Evolutionary conservation across 2,329 filamentous ascomycete genomes (phyloP), one percentile per base, ranked within the genome.

Genomic region (Fulvia fulva): DNA sequence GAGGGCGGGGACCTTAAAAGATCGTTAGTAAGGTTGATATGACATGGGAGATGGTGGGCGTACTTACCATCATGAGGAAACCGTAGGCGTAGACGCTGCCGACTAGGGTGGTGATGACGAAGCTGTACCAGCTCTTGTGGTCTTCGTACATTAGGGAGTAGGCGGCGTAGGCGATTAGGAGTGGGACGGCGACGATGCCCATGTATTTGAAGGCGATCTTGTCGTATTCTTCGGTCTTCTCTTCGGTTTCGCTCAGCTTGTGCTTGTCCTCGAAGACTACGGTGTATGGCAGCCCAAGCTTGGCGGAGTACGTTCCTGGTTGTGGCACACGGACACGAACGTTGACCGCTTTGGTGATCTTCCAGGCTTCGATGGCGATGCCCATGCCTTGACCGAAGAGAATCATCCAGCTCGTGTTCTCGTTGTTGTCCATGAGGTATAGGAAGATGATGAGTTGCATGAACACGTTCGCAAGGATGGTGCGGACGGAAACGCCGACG

Each of bases 391-490:
- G 94, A 11, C 90, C 89, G 52, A 92, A 91, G 21, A 99, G 80
- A 67, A 99, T 97, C 91, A 99, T 97, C 93, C 93, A 99, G 64
- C 89, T 96, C 0, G 94, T 99, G 74, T 94, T 95, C 58, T 97
- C 91, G 65, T 91, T 95, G 79, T 99, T 97, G 78, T 99, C 94
- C 68, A 99, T 79, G 28, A 99, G 83, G 76, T 99, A 99, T 47
- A 99, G 82, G 83, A 99, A 95, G 75, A 99, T 97, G 70, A 97
- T 83, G 6, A 83, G 75, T 76, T 99, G 94, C 94, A 99, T 99
- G 75, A 97, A 92, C 62, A 97, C 92, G 70, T 97, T 99, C 73
- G 90, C 91, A 57, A 99, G 80, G 70, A 99, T 99, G 30, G 93
- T 95, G 57, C 94, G 91, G 60, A 99, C 89, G 1, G 92, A 97